Conservation (phyloP, 352 stramenopile genomes). For the Aphanomyces stellatus region DNA sequence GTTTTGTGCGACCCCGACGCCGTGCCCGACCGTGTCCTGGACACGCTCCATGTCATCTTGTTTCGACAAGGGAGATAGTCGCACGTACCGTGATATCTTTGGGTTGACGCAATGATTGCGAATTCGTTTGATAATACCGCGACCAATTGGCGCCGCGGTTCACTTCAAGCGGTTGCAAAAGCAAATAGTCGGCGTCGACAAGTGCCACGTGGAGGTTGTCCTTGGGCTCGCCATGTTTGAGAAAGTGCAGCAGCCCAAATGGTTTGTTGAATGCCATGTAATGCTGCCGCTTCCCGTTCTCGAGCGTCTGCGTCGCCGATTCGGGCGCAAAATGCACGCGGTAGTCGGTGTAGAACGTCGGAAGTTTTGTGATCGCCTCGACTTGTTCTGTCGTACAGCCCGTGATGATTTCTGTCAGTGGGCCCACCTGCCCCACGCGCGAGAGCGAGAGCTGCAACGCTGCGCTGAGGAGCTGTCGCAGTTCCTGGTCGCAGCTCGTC, state of each 20-base stretch:
- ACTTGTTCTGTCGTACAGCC: neutral
- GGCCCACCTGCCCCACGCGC: neutral
- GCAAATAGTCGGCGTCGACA: constrained; percentile 4
- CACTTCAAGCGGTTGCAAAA: constrained; percentile 1
- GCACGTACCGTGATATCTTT: constrained; percentile 1
- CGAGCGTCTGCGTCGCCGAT: neutral
- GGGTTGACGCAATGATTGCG: neutral
- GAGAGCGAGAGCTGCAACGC: neutral
- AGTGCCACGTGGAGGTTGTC: constrained; percentile 3
- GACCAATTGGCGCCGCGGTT: constrained; percentile 2
- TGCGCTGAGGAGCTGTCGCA: neutral
- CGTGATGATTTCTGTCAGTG: constrained; percentile 1
- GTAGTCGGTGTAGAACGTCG: constrained; percentile 8
- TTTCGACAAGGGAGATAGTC: no score
- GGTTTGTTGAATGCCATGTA: constrained; percentile 15
- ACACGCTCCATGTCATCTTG: neutral
- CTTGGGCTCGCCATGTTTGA: neutral
- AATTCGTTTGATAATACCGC: neutral
- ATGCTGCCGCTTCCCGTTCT: neutral
- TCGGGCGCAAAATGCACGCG: constrained; percentile 8
- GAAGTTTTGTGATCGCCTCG: neutral
- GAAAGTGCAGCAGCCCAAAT: constrained; percentile 8
- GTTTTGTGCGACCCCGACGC: constrained; percentile 5
- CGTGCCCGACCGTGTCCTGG: neutral
- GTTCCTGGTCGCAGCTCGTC: neutral